Evolutionary conservation across 2,329 filamentous ascomycete genomes (phyloP), one percentile per base, ranked within the genome.

Genomic region (Ophiostoma quercus): DNA sequence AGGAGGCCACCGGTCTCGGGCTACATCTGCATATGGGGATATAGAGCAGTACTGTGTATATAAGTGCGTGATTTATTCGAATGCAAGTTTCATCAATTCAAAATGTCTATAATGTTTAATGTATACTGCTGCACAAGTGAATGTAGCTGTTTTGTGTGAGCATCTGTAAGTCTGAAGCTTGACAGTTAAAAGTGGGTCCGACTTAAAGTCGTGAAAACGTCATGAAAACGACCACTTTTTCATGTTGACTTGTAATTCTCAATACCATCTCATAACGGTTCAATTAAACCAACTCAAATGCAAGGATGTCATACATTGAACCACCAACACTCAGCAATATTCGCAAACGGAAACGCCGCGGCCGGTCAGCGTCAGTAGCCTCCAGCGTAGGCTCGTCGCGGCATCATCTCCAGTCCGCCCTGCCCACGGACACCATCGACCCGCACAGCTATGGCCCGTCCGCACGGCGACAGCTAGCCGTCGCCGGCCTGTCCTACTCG

Each of bases 371-470:
- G 4, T 69, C 70, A 1, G 66, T 70, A 25, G 60, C 54, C 9
- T 32, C 75, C 29, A 68, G 71, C 54, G 65, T 68, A 32, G 60
- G 73, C 47, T 73, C 74, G 57, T 34, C 43, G 7, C 67, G 51
- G 14, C 32, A 37, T 7, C 73, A 73, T 22, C 43, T 47, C 7
- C 43, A 47, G 43, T 47, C 43, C 43, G 19, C 16, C 19, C 75
- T 78, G 16, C 78, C 77, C 0, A 72, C 74, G 16, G 77, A 78
- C 66, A 75, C 79, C 69, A 84, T 85, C 75, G 87, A 87, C 74
- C 85, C 86, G 1, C 79, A 84, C 74, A 87, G 84, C 74, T 83
- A 88, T 73, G 79, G 82, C 1, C 84, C 84, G 0, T 76, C 79
- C 67, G 82, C 83, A 47, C 82, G 87, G 67, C 78, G 76, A 63